Evolutionary conservation across 441 rosid species (phyloP).

Genomic region (Bruguiera hainesii): DNA sequence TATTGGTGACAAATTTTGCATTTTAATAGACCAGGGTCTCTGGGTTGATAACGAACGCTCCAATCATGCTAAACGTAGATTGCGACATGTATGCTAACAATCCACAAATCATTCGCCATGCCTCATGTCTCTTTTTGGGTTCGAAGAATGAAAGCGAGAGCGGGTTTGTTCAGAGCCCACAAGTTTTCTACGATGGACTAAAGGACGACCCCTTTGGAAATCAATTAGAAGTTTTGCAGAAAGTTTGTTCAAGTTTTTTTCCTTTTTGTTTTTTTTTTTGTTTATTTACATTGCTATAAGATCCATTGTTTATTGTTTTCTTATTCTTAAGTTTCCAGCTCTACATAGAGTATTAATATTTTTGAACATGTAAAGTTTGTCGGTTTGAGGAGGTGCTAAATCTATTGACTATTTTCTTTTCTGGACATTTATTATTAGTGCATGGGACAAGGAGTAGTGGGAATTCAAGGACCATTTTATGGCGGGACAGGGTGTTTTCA

Average conservation of each 20-base stretch:
- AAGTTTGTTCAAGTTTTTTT: constrained; percentile 5
- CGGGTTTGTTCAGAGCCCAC: constrained; percentile 46
- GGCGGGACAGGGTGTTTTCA: constrained; percentile 64
- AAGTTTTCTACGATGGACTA: constrained; percentile 30
- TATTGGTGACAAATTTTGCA: background rate
- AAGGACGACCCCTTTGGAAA: constrained; percentile 20
- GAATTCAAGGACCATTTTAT: constrained; percentile 54
- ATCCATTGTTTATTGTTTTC: background rate
- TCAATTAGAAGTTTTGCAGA: constrained; percentile 7
- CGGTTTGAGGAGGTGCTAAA: no score
- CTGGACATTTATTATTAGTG: constrained; percentile 21
- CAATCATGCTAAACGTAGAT: constrained; percentile 52
- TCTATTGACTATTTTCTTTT: background rate
- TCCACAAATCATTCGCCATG: constrained; percentile 30
- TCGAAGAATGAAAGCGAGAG: constrained; percentile 16
- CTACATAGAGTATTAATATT: background rate
- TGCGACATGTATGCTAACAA: constrained; percentile 53
- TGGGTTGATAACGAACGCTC: constrained; percentile 62
- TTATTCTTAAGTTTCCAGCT: background rate
- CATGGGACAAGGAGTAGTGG: constrained; percentile 35
- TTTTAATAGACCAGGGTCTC: constrained; percentile 48
- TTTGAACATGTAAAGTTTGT: background rate
- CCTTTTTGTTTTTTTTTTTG: no score
- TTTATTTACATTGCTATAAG: background rate
- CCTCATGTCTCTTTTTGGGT: constrained; percentile 41